These are phyloP conservation scores for Rehmannia glutinosa DNA, from an alignment of 257 asterid genomes.

Conservation along the genomic window DNA sequence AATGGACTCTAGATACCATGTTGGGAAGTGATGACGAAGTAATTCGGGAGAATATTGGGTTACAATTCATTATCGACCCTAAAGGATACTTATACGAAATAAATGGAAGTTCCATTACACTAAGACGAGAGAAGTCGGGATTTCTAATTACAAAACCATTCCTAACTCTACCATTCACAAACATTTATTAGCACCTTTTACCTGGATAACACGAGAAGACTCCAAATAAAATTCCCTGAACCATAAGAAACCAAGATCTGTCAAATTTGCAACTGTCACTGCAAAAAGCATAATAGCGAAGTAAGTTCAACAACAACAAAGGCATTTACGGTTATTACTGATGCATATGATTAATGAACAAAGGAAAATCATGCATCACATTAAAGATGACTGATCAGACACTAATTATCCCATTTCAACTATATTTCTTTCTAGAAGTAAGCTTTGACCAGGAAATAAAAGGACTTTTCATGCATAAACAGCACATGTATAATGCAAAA, in stretches of 20 bases:
- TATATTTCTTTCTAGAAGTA: too few species aligned
- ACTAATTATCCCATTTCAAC: neutral
- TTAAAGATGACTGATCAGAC: conserved; percentile 4
- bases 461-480: too few species aligned
- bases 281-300: conserved; percentile 40
- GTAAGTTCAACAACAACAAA: conserved; percentile 25
- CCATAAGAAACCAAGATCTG: conserved; percentile 98
- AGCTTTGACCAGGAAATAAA: too few species aligned
- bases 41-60: neutral
- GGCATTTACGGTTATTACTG: neutral
- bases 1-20: neutral
- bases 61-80: neutral
- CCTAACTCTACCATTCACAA: conserved; percentile 4
- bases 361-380: neutral
- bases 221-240: conserved; percentile 98
- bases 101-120: too few species aligned
- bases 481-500: too few species aligned
- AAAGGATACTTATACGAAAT: neutral
- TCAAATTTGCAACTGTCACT: conserved; percentile 77
- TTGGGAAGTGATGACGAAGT: neutral
- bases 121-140: too few species aligned
- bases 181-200: conserved; percentile 29
- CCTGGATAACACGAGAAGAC: conserved; percentile 99
- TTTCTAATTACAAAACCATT: neutral
- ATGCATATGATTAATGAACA: neutral